These are phyloP conservation scores for Daucus carota DNA, from an alignment of 129 eudicot species.

Conservation along the genomic window DNA sequence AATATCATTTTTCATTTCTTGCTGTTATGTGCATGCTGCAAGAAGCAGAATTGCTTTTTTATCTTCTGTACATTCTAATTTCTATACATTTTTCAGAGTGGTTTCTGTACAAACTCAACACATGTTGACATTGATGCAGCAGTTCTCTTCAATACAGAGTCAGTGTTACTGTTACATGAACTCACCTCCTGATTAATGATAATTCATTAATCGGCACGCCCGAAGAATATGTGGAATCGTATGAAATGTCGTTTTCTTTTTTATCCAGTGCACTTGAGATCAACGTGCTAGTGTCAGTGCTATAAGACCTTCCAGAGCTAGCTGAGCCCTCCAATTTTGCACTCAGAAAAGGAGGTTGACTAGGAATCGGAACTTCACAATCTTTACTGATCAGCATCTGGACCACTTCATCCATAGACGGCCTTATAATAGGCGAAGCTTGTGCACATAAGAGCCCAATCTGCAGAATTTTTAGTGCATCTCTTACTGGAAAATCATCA, in stretches of 20 bases:
- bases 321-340: neutral
- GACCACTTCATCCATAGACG: constrained; percentile 2
- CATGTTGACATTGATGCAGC: neutral
- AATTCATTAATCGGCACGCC: neutral
- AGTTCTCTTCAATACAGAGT: neutral
- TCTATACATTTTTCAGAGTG: no score
- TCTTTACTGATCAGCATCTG: neutral
- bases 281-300: neutral
- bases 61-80: no score
- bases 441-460: constrained; percentile 5
- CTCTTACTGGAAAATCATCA: neutral
- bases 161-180: neutral
- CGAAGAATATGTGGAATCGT: neutral
- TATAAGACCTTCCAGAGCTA: neutral
- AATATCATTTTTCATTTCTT: no score
- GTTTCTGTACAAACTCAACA: no score
- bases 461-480: neutral
- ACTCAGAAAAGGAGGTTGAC: constrained; percentile 3
- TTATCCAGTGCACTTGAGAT: neutral
- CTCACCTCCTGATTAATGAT: neutral
- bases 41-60: no score
- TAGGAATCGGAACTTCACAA: constrained; percentile 4
- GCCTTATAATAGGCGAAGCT: neutral
- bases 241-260: neutral
- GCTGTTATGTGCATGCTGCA: no score